Conservation (phyloP, 139 green algal species). For the Chlamydomonas applanata region DNA sequence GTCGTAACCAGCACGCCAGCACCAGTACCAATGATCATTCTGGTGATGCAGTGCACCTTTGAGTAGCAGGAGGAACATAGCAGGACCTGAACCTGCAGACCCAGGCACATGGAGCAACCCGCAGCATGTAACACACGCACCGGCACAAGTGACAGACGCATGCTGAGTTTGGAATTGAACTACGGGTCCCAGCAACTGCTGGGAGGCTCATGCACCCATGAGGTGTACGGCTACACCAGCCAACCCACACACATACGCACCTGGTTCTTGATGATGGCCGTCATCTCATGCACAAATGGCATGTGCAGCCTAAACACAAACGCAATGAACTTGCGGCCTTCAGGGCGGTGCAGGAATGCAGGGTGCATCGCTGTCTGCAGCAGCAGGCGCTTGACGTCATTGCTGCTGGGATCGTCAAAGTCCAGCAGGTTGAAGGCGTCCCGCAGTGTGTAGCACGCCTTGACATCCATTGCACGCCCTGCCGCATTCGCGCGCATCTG, state of each 20-base stretch:
- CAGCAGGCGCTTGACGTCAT: constrained; percentile 66
- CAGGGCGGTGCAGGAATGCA: constrained; percentile 57
- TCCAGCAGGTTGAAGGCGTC: constrained; percentile 70
- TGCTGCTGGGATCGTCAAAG: constrained; percentile 68
- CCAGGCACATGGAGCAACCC: too few species aligned
- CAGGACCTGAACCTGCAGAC: too few species aligned
- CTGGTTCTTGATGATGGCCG: constrained; percentile 77
- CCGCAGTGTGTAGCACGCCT: constrained; percentile 64
- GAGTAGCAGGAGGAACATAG: too few species aligned
- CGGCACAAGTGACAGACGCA: too few species aligned
- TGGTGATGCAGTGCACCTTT: too few species aligned
- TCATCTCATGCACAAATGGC: constrained; percentile 65
- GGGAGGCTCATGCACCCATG: too few species aligned
- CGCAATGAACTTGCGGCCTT: constrained; percentile 76
- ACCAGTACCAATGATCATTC: too few species aligned
- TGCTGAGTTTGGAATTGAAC: too few species aligned
- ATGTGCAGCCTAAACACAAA: constrained; percentile 67
- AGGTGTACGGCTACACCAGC: too few species aligned
- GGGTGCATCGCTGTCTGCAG: constrained; percentile 63
- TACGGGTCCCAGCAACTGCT: too few species aligned
- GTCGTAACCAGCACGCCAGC: too few species aligned
- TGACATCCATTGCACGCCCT: constrained; percentile 52
- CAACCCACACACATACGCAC: constrained; percentile 17
- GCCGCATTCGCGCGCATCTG: constrained; percentile 38
- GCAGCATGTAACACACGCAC: too few species aligned